Percentiles rank a stretch among this genome's conserved stretches.
Evolutionary conservation across 192 early-diverging fungal species (phyloP).

Genomic region (Kickxella alabastrina): DNA sequence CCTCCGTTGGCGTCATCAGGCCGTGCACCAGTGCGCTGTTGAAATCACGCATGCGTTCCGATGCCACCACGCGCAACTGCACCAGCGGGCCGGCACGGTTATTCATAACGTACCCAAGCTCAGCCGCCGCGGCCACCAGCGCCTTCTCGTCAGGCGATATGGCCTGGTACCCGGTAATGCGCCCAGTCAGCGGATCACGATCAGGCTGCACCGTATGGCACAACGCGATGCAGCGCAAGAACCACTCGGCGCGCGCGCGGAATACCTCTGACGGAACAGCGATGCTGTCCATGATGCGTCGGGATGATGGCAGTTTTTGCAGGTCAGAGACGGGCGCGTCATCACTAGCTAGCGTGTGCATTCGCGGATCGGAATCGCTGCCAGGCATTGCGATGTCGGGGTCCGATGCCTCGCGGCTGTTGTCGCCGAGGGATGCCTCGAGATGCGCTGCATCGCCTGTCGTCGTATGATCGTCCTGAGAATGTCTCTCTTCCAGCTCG

Average conservation of each 20-base stretch:
- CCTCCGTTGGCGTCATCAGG: neutral
- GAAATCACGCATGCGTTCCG: constrained; percentile 48
- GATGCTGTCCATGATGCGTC: constrained; percentile 18
- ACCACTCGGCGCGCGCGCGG: constrained; percentile 54
- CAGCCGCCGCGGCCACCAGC: constrained; percentile 70
- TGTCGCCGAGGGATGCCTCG: neutral
- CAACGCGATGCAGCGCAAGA: constrained; percentile 71
- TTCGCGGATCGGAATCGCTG: constrained; percentile 14
- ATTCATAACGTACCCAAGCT: constrained; percentile 66
- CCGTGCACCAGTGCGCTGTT: constrained; percentile 16
- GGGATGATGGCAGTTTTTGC: constrained; percentile 34
- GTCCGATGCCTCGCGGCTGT: constrained; percentile 9
- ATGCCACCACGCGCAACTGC: constrained; percentile 47
- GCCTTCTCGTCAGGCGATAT: constrained; percentile 85
- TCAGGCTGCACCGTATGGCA: constrained; percentile 83
- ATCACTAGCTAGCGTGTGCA: constrained; percentile 28
- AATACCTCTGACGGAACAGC: constrained; percentile 39
- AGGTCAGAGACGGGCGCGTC: constrained; percentile 43
- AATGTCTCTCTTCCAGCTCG: too few relatives aligned
- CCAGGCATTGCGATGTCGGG: constrained; percentile 18
- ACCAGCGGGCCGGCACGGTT: constrained; percentile 55
- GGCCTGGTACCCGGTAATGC: constrained; percentile 70
- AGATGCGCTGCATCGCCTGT: neutral
- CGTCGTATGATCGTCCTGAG: too few relatives aligned
- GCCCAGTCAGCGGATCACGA: constrained; percentile 54